Conservation (phyloP, 2,329 filamentous ascomycete genomes). For the Colletotrichum noveboracense region DNA sequence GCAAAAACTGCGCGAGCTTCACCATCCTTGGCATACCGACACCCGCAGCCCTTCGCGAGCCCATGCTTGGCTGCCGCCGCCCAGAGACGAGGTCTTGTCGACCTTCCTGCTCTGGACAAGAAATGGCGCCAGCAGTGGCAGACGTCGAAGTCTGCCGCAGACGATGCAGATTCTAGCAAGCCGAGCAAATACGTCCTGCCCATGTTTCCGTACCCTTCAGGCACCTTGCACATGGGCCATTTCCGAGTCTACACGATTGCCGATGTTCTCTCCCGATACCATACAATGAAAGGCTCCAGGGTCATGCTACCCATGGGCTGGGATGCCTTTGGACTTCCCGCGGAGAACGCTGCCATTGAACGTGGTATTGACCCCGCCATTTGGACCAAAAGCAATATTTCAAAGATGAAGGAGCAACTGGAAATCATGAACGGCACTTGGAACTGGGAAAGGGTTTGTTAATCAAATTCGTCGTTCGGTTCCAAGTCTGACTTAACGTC, state of each 20-base stretch:
- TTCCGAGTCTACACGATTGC: conserved; percentile 90
- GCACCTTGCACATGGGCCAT: conserved; percentile 85
- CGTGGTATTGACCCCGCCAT: conserved; percentile 75
- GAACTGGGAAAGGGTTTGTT: conserved; percentile 80
- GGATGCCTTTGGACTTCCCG: conserved; percentile 91
- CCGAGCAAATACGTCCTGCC: conserved; percentile 72
- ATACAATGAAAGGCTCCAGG: conserved; percentile 73
- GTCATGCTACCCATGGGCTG: conserved; percentile 92
- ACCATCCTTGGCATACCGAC: not conserved
- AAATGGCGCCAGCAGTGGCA: conserved; percentile 60
- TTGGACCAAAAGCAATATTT: conserved; percentile 85
- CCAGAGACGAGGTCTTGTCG: conserved; percentile 43
- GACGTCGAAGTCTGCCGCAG: conserved; percentile 19
- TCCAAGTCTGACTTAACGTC: conserved; percentile 4
- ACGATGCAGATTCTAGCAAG: conserved; percentile 22
- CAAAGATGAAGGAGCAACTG: conserved; percentile 84
- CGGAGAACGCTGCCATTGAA: conserved; percentile 90
- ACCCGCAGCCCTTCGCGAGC: not conserved
- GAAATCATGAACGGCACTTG: conserved; percentile 80
- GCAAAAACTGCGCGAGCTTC: not conserved
- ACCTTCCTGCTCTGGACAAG: conserved; percentile 51
- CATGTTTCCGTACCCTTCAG: conserved; percentile 95
- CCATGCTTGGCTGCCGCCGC: not conserved
- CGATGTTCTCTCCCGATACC: conserved; percentile 81
- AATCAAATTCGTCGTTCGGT: not conserved